phyloP scores from a whole-genome alignment of 257 asterid species.

The Solanum corneliomulleri region DNA sequence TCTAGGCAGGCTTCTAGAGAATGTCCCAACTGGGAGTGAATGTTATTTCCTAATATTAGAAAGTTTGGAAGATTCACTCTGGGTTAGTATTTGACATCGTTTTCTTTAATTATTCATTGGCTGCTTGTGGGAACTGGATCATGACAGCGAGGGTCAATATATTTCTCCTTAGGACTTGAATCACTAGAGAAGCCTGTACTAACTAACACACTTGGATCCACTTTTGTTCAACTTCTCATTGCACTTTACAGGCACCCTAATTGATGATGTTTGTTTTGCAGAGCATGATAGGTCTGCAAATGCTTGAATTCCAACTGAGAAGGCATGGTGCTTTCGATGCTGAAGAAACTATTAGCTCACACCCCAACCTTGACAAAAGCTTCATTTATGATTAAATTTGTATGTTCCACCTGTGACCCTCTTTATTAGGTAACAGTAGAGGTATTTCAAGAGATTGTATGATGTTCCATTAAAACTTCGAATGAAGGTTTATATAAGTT shows the following conservation, averaged over 20 bases:
- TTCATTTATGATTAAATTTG: neutral
- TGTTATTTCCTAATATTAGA: neutral
- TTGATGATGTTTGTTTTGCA: slow-evolving; percentile 1
- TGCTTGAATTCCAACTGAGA: no score
- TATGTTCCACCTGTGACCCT: no score
- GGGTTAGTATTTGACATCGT: neutral
- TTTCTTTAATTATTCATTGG: neutral
- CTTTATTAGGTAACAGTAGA: no score
- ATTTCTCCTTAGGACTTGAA: neutral
- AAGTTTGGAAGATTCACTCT: neutral
- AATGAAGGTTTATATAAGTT: no score
- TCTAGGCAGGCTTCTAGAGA: neutral
- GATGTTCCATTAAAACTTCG: no score
- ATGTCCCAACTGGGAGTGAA: neutral
- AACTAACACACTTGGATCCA: neutral
- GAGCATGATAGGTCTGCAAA: no score
- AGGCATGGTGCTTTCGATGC: slow-evolving; percentile 32
- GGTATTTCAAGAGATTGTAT: no score
- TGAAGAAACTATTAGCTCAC: slow-evolving; percentile 51
- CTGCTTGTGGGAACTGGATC: neutral
- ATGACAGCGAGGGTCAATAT: neutral
- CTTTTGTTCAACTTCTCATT: neutral
- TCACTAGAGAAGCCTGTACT: neutral
- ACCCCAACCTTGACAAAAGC: slow-evolving; percentile 59
- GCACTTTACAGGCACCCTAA: neutral